These are phyloP conservation scores for Syzygium jambos DNA, from an alignment of 345 rosid species.

Conservation along the genomic window DNA sequence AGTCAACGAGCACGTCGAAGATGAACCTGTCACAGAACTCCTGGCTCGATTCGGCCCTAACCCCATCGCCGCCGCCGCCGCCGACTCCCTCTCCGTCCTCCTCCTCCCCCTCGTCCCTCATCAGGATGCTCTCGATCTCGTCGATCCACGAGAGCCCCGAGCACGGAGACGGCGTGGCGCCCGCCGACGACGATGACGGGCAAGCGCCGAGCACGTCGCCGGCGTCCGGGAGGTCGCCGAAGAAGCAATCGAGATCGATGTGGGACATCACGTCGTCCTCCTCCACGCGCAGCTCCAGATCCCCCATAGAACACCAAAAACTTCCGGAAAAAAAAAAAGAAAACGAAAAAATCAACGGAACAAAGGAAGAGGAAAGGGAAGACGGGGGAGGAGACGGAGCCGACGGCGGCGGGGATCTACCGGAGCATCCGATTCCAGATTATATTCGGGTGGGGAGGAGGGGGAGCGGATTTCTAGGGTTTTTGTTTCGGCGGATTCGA, in stretches of 20 bases:
- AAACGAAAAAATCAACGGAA: fast-evolving
- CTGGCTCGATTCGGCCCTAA: slow-evolving; percentile 14
- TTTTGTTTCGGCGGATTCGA: neutral
- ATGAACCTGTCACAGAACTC: slow-evolving; percentile 23
- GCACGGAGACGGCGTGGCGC: slow-evolving; percentile 15
- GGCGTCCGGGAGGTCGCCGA: slow-evolving; percentile 10
- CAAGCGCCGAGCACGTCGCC: neutral
- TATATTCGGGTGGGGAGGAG: fast-evolving
- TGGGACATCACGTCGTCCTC: slow-evolving; percentile 14
- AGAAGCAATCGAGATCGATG: slow-evolving; percentile 18
- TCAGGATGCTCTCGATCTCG: slow-evolving; percentile 37
- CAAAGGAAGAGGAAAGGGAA: neutral
- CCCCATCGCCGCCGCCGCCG: neutral
- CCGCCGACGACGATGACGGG: neutral
- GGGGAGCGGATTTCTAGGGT: neutral
- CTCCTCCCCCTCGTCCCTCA: slow-evolving; percentile 28
- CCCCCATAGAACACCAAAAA: neutral
- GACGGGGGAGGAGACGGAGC: neutral
- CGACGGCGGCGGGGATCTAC: neutral
- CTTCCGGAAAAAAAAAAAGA: no score
- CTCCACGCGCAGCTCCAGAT: neutral
- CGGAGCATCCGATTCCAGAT: neutral
- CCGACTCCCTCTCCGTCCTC: no score
- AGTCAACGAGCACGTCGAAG: slow-evolving; percentile 36
- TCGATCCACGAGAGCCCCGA: slow-evolving; percentile 24